phyloP scores from a whole-genome alignment of 2,329 filamentous ascomycete genomes.

The Colletotrichum graminicola region DNA sequence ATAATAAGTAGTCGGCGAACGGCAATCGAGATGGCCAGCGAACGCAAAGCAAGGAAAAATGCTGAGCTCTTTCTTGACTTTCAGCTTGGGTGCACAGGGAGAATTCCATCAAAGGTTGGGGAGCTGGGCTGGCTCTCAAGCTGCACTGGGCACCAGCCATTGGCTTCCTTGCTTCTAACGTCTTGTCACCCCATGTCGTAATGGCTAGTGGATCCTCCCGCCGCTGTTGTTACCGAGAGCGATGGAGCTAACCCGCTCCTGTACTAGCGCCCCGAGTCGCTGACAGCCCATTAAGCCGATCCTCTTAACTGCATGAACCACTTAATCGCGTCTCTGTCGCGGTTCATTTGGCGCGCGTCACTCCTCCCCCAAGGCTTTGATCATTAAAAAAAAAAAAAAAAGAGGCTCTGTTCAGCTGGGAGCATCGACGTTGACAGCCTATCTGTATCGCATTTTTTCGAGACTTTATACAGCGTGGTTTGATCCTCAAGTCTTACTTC shows the following conservation, averaged over 20 bases:
- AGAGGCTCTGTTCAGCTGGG: background rate
- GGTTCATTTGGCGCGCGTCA: conserved; percentile 29
- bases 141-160: conserved; percentile 21
- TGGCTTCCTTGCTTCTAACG: conserved; percentile 18
- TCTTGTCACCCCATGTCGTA: conserved; percentile 39
- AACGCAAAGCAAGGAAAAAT: background rate
- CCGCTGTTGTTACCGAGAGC: background rate
- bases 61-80: conserved; percentile 13
- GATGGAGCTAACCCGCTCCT: background rate
- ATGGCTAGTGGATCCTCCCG: conserved; percentile 33
- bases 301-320: conserved; percentile 31
- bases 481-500: background rate
- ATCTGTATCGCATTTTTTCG: background rate
- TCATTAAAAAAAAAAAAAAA: conserved; percentile 24
- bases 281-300: background rate
- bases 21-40: background rate
- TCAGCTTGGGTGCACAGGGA: conserved; percentile 34
- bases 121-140: conserved; percentile 25
- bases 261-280: conserved; percentile 17
- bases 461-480: background rate
- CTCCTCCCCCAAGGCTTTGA: conserved; percentile 13
- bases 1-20: conserved; percentile 11
- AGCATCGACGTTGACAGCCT: background rate
- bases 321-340: conserved; percentile 39
- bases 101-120: conserved; percentile 37